A percentile compares a stretch with the other conserved stretches of the same genome.
These are phyloP conservation scores for Trametes versicolor DNA, from an alignment of 1,284 basidiomycete species.

Conservation along the genomic window DNA sequence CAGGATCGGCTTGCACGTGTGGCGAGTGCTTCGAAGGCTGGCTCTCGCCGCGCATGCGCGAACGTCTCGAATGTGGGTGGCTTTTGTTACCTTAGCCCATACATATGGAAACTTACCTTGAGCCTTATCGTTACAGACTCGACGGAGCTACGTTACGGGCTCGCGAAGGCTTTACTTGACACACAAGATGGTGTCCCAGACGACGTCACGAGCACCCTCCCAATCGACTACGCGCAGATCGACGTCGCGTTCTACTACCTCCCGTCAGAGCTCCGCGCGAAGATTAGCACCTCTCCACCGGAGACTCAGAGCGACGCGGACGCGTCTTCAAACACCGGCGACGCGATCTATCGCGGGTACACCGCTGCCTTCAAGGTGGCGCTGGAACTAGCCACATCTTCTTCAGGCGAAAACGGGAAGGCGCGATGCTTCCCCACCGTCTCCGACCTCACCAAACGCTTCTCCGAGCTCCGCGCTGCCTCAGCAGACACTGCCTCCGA, in stretches of 20 bases:
- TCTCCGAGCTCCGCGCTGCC: constrained; percentile 19
- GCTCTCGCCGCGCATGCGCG: constrained; percentile 34
- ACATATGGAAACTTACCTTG: neutral
- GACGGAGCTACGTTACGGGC: constrained; percentile 24
- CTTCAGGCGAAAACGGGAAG: constrained; percentile 1
- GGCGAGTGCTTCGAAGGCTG: constrained; percentile 32
- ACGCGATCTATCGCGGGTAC: constrained; percentile 31
- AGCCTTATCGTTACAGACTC: constrained; percentile 11
- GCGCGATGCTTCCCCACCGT: constrained; percentile 27
- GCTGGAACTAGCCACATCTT: constrained; percentile 19
- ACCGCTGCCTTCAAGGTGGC: constrained; percentile 28
- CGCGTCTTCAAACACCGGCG: constrained; percentile 6
- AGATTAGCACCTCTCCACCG: constrained; percentile 15
- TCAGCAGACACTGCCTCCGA: neutral
- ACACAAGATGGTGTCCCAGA: constrained; percentile 27
- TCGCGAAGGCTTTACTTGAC: constrained; percentile 23
- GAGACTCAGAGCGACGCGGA: neutral
- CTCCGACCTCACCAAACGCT: constrained; percentile 14
- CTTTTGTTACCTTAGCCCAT: neutral
- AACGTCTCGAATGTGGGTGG: constrained; percentile 32
- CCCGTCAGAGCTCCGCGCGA: constrained; percentile 23
- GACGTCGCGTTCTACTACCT: constrained; percentile 30
- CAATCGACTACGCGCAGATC: constrained; percentile 33
- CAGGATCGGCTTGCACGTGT: constrained; percentile 23
- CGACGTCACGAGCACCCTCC: constrained; percentile 26